A percentile compares a stretch with the other conserved stretches of the same genome.
phyloP scores from a whole-genome alignment of 257 asterid genomes.

The Linaria vulgaris region DNA sequence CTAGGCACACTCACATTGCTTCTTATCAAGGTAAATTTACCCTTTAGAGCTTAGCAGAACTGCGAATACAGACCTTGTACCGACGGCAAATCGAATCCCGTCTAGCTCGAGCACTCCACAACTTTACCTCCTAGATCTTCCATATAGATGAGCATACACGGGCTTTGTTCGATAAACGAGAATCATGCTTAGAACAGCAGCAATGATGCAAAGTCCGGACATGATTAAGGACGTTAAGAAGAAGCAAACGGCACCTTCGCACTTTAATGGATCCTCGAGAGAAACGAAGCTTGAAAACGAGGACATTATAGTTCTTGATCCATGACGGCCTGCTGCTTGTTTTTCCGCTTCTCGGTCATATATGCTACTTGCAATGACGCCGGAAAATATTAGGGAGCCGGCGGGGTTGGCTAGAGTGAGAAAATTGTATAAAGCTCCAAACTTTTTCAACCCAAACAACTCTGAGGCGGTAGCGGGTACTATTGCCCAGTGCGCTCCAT shows the following conservation, averaged over 20 bases:
- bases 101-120: not conserved
- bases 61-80: not conserved
- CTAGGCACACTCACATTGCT: not conserved
- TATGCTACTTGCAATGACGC: conserved; percentile 10
- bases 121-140: conserved; percentile 41
- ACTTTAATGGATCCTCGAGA: conserved; percentile 55
- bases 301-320: conserved; percentile 32
- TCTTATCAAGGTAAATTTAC: conserved; percentile 2
- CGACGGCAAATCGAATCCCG: not conserved
- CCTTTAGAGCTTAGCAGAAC: conserved; percentile 2
- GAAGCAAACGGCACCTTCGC: conserved; percentile 77
- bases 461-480: conserved; percentile 93
- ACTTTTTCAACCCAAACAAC: conserved; percentile 82
- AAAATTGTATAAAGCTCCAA: conserved; percentile 76
- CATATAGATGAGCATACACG: conserved; percentile 64
- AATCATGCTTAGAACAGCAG: conserved; percentile 63
- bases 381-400: conserved; percentile 48
- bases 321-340: conserved; percentile 8
- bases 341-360: conserved; percentile 8
- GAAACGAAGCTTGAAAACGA: conserved; percentile 42
- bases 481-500: conserved; percentile 97
- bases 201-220: conserved; percentile 78
- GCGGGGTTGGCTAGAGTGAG: conserved; percentile 86
- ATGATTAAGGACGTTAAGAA: conserved; percentile 70
- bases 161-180: conserved; percentile 76